These are phyloP conservation scores for Sclerotinia trifoliorum DNA, from an alignment of 2,329 filamentous ascomycete species.

Conservation along the genomic window DNA sequence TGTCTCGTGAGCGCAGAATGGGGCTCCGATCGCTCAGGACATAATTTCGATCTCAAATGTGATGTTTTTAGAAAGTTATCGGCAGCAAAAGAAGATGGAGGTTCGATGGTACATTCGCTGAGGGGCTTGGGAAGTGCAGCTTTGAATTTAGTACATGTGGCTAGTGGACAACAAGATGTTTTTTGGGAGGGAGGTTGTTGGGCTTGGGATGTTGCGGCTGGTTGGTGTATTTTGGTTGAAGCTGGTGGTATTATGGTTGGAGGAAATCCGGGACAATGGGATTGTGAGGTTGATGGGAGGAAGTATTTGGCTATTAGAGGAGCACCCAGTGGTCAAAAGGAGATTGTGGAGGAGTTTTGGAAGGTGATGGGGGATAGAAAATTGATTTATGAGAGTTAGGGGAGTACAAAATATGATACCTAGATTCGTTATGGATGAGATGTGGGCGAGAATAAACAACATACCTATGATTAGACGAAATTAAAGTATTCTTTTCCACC, in stretches of 20 bases:
- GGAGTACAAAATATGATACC: not conserved
- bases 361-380: constrained; percentile 53
- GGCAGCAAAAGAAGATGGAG: constrained; percentile 58
- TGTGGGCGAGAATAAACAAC: not conserved
- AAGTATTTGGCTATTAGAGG: constrained; percentile 63
- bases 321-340: constrained; percentile 58
- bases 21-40: constrained; percentile 66
- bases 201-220: constrained; percentile 83
- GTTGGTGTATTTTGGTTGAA: constrained; percentile 73
- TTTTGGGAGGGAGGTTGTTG: constrained; percentile 86
- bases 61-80: constrained; percentile 63
- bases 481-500: not conserved
- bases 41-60: constrained; percentile 69
- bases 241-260: constrained; percentile 71
- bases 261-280: constrained; percentile 72
- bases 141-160: constrained; percentile 71
- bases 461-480: constrained; percentile 1
- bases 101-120: constrained; percentile 74
- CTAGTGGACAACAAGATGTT: constrained; percentile 66
- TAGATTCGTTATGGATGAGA: not conserved
- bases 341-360: constrained; percentile 66
- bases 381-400: constrained; percentile 48
- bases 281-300: constrained; percentile 57
- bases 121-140: constrained; percentile 71
- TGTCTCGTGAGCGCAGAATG: constrained; percentile 71